These are phyloP conservation scores for Suillus ampliporus DNA, from an alignment of 768 basidiomycete species.

Conservation along the genomic window DNA sequence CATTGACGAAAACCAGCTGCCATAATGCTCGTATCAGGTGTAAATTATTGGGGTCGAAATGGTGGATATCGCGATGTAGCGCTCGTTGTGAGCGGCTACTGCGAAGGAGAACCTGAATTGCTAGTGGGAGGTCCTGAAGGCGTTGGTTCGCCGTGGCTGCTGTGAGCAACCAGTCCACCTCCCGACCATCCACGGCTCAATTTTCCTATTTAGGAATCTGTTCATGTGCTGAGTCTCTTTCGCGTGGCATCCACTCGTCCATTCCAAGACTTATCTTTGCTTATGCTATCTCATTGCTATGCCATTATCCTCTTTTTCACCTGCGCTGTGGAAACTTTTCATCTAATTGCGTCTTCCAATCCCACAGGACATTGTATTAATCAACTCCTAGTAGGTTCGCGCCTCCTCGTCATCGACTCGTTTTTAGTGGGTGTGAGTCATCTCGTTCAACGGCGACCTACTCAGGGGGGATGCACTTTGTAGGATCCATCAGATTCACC, in stretches of 20 bases:
- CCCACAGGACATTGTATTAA: neutral
- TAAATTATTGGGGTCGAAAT: conserved; percentile 30
- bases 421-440: neutral
- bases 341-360: neutral
- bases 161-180: conserved; percentile 10
- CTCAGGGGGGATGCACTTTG: neutral
- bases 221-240: conserved; percentile 6
- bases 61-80: conserved; percentile 24
- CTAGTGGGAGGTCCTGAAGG: conserved; percentile 11
- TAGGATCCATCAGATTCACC: neutral
- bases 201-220: conserved; percentile 12
- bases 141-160: conserved; percentile 18
- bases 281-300: neutral
- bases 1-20: conserved; percentile 13
- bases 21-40: conserved; percentile 25
- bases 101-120: conserved; percentile 18
- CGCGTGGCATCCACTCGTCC: conserved; percentile 5
- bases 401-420: neutral
- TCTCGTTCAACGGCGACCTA: neutral
- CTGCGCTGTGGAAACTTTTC: neutral
- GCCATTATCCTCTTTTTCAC: neutral
- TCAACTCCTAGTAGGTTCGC: too few relatives aligned
- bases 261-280: neutral
- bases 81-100: conserved; percentile 34
- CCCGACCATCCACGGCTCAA: conserved; percentile 9